Percentiles rank a stretch among this genome's conserved stretches.
Evolutionary conservation across 176 grass and related monocot genomes (phyloP).

Genomic region (Pharus latifolius): DNA sequence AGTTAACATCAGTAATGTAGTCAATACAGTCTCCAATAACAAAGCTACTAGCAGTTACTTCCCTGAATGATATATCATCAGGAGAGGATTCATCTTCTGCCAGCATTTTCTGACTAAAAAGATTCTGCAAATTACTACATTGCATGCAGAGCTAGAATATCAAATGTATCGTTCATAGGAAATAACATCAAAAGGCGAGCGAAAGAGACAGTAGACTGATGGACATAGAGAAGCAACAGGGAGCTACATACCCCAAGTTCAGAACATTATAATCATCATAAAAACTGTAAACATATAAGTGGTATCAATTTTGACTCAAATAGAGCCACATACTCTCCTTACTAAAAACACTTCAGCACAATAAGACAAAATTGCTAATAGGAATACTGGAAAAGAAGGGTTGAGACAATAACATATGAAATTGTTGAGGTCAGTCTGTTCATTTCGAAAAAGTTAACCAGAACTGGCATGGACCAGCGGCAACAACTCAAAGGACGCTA

Average conservation of each 20-base stretch:
- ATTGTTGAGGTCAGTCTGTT: background rate
- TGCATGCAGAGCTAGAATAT: background rate
- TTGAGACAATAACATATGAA: background rate
- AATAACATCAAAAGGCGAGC: background rate
- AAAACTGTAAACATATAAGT: background rate
- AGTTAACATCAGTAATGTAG: background rate
- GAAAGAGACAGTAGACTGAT: background rate
- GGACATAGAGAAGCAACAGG: background rate
- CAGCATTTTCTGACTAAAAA: background rate
- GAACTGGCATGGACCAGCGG: background rate
- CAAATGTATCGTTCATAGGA: background rate
- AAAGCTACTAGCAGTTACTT: background rate
- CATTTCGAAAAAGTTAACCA: background rate
- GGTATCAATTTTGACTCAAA: background rate
- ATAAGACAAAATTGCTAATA: background rate
- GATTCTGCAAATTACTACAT: background rate
- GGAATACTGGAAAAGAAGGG: background rate
- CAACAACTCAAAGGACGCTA: background rate
- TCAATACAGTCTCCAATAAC: background rate
- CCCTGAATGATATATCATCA: background rate
- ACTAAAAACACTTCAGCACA: too few relatives aligned
- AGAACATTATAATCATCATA: background rate
- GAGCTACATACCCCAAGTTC: background rate
- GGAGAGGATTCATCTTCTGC: background rate
- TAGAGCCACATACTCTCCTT: background rate